Conservation (phyloP, 768 basidiomycete species). For the Royoungia palumana region DNA sequence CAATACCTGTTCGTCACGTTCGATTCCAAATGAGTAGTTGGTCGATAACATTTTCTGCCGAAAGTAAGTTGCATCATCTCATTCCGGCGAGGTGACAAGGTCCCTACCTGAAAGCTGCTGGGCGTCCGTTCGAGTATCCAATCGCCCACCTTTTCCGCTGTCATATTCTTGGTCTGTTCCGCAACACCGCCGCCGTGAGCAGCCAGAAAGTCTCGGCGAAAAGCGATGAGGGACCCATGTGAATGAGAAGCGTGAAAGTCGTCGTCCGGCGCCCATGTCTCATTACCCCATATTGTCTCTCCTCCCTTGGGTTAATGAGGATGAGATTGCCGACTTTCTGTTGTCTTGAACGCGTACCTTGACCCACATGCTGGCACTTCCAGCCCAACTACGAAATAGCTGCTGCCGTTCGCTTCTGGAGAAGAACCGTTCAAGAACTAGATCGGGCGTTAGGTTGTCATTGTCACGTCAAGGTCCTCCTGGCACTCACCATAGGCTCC, state of each 20-base stretch:
- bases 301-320: conserved; percentile 55
- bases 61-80: background rate
- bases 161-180: conserved; percentile 58
- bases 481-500: conserved; percentile 61
- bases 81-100: background rate
- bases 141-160: conserved; percentile 63
- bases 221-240: conserved; percentile 82
- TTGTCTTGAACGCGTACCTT: conserved; percentile 51
- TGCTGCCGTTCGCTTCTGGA: conserved; percentile 83
- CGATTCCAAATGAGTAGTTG: conserved; percentile 90
- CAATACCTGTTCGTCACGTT: conserved; percentile 64
- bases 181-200: conserved; percentile 6
- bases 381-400: conserved; percentile 93
- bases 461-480: background rate
- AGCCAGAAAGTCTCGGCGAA: conserved; percentile 42
- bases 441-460: background rate
- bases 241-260: conserved; percentile 47
- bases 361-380: conserved; percentile 91
- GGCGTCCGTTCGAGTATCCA: conserved; percentile 88
- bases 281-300: conserved; percentile 78
- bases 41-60: conserved; percentile 66
- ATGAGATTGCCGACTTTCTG: background rate
- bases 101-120: conserved; percentile 66
- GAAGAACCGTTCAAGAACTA: conserved; percentile 86
- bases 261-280: conserved; percentile 78